Percentiles rank a stretch among this genome's conserved stretches.
Conservation (phyloP, 2,329 filamentous ascomycete species). For the Magnaporthiopsis poae region DNA sequence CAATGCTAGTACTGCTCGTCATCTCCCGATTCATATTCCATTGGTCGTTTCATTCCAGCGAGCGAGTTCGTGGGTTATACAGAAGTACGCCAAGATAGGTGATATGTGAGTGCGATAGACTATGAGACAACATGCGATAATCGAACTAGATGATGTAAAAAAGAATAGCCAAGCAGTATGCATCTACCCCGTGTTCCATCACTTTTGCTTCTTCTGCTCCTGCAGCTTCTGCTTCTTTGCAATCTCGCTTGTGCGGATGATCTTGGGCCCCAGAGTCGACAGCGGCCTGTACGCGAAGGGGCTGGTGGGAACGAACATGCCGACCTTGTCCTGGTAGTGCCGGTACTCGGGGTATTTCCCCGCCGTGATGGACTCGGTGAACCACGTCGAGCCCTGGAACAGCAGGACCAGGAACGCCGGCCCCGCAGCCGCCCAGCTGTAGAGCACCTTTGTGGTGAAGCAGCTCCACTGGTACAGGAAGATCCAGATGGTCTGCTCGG, state of each 20-base stretch:
- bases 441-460: constrained; percentile 57
- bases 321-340: constrained; percentile 72
- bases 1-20: neutral
- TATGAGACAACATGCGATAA: neutral
- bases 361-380: constrained; percentile 73
- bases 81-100: neutral
- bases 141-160: neutral
- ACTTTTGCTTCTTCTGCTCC: constrained; percentile 21
- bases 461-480: constrained; percentile 81
- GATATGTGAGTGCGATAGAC: neutral
- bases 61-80: neutral
- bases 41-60: neutral
- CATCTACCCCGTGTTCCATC: neutral
- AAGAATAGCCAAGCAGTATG: neutral
- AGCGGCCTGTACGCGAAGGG: constrained; percentile 31
- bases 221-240: constrained; percentile 26
- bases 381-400: constrained; percentile 79
- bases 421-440: constrained; percentile 72
- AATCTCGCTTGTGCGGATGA: constrained; percentile 42
- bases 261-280: constrained; percentile 27
- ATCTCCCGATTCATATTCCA: neutral
- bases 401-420: constrained; percentile 61
- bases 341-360: constrained; percentile 82
- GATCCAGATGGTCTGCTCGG: constrained; percentile 86
- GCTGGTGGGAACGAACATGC: constrained; percentile 65